Evolutionary conservation across 1,284 basidiomycete species (phyloP), one percentile per base, ranked within the genome.

Genomic region (Cryptococcus sp.): DNA sequence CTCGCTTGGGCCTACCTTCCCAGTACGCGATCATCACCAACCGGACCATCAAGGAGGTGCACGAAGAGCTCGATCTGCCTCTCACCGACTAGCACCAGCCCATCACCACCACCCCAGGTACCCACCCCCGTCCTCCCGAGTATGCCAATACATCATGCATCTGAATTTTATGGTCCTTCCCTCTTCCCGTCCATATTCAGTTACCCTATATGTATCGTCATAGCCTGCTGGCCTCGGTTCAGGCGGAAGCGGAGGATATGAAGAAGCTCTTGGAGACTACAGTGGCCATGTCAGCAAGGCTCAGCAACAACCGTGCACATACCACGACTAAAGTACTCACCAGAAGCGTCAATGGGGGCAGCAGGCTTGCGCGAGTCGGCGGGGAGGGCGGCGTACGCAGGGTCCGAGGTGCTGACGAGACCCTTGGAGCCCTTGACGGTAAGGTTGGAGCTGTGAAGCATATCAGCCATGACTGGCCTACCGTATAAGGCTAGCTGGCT

Each of bases 341-440:
- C 86, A 51, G 91, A 88, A 60, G 89, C 85, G 71, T 97, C 93
- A 67, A 96, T 86, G 40, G 89, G 86, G 54, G 85, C 91, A 64
- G 93, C 83, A 50, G 91, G 84, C 79, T 85, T 85, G 77, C 87
- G 83, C 60, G 88, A 89, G 73, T 91, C 91, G 47, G 81, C 77
- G 56, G 94, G 93, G 62, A 98, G 76, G 69, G 72, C 76, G 40
- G 82, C 78, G 76, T 91, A 89, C 24, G 75, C 68, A 18, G 82
- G 82, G 73, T 95, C 88, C 59, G 82, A 81, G 72, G 82, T 79
- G 53, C 79, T 78, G 61, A 87, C 81, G 64, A 84, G 82, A 51
- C 86, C 88, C 65, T 87, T 85, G 53, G 89, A 88, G 71, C 87
- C 86, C 68, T 84, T 80, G 67, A 88, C 79, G 59, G 89, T 86